A percentile compares a stretch with the other conserved stretches of the same genome.
These are phyloP conservation scores for Salvia splendens DNA, from an alignment of 257 asterid species.

Conservation along the genomic window DNA sequence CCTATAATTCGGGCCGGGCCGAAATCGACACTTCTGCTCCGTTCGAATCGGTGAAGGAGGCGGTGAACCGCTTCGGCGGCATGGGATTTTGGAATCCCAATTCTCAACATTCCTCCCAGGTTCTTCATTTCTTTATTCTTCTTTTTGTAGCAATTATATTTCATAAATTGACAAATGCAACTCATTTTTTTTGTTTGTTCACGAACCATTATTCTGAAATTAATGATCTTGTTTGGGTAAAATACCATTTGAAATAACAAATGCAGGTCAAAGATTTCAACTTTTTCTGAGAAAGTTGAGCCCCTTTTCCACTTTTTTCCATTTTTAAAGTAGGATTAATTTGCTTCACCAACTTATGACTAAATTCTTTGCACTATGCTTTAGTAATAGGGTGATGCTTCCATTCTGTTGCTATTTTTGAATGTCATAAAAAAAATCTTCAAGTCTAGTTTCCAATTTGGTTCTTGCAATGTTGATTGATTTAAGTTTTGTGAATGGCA, in stretches of 20 bases:
- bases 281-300: neutral
- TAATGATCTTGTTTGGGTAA: no score
- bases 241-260: neutral
- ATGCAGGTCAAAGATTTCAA: constrained; percentile 3
- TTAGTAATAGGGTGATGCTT: neutral
- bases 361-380: neutral
- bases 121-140: no score
- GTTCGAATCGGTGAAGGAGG: constrained; percentile 93
- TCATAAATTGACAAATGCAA: no score
- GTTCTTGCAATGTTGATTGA: neutral
- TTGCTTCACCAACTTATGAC: constrained; percentile 10
- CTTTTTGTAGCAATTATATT: no score
- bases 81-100: constrained; percentile 91
- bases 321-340: constrained; percentile 20
- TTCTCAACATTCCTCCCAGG: constrained; percentile 29
- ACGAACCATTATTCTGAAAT: no score
- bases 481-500: constrained; percentile 28
- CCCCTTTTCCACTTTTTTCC: constrained; percentile 33
- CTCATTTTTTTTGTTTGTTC: no score
- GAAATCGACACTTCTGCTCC: constrained; percentile 96
- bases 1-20: constrained; percentile 41
- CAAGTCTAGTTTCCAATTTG: no score
- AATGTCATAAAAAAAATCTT: no score
- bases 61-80: constrained; percentile 83
- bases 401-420: constrained; percentile 17